Conservation (phyloP, 2,329 filamentous ascomycete genomes). For the Lecanosticta acicola region DNA sequence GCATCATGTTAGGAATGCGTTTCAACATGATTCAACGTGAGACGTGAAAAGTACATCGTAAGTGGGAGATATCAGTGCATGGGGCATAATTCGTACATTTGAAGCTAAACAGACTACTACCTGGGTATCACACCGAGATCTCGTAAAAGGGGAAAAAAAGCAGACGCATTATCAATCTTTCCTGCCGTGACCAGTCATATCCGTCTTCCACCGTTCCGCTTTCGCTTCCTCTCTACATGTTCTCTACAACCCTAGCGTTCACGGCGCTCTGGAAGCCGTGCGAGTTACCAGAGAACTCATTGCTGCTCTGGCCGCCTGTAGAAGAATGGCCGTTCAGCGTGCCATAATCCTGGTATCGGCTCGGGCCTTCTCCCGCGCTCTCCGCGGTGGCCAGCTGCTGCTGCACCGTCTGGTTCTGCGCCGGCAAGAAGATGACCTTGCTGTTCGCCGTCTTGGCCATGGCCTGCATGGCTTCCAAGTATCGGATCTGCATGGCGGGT, state of each 20-base stretch:
- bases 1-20: no score
- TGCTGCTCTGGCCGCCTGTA: slow-evolving; percentile 57
- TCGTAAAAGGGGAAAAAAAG: background rate
- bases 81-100: slow-evolving; percentile 3
- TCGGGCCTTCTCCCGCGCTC: slow-evolving; percentile 52
- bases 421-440: slow-evolving; percentile 79
- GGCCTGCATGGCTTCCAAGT: slow-evolving; percentile 96
- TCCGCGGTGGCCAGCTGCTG: slow-evolving; percentile 47
- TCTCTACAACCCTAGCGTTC: slow-evolving; percentile 76
- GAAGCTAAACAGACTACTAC: background rate
- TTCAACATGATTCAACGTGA: no score
- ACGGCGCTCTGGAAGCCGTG: slow-evolving; percentile 64
- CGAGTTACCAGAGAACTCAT: background rate
- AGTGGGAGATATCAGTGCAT: no score
- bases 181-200: background rate
- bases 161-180: slow-evolving; percentile 1
- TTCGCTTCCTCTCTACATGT: slow-evolving; percentile 57
- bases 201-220: no score
- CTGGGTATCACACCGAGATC: slow-evolving; percentile 14
- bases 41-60: no score
- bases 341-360: slow-evolving; percentile 37
- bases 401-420: slow-evolving; percentile 49
- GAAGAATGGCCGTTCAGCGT: slow-evolving; percentile 77
- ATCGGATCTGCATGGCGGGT: slow-evolving; percentile 96
- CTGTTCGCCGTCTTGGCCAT: slow-evolving; percentile 92